Evolutionary conservation across 2,329 filamentous ascomycete species (phyloP), one percentile per base, ranked within the genome.

Genomic region (Mycosphaerella sp.): DNA sequence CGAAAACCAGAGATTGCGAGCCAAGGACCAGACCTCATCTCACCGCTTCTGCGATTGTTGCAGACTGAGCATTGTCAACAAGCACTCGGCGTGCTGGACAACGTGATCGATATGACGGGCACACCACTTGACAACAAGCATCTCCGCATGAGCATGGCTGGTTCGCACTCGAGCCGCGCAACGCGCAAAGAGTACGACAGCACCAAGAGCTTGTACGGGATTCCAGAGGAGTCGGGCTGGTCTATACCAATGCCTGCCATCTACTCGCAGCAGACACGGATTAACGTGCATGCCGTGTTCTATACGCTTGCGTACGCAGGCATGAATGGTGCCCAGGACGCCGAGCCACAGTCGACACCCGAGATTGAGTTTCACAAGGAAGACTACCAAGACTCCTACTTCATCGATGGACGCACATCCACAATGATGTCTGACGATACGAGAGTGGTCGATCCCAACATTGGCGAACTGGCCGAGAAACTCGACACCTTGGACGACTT

Each of bases 91-190:
- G 91, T 98, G 1, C 75, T 98, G 52, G 93, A 98, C 68, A 87
- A 91, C 58, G 93, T 97, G 61, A 95, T 96, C 80, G 88, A 87
- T 25, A 91, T 97, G 75, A 89, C 89, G 0, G 87, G 88, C 4
- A 75, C 71, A 28, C 86, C 91, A 1, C 89, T 95, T 79, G 93
- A 97, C 68, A 89, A 87, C 62, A 89, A 96, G 62, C 89, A 97
- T 65, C 74, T 98, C 52, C 83, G 93, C 35, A 98, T 98, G 94
- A 97, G 91, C 69, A 96, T 98, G 89, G 90, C 89, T 4, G 85
- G 87, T 10, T 84, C 87, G 1, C 89, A 89, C 2, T 93, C 89
- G 0, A 75, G 68, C 49, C 86, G 87, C 61, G 82, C 86, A 0
- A 86, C 93, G 44, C 84, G 88, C 43, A 97, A 96, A 66, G 90